Evolutionary conservation across 495 filamentous ascomycete genomes (phyloP).

Genomic region (Penicillium bialowiezense): DNA sequence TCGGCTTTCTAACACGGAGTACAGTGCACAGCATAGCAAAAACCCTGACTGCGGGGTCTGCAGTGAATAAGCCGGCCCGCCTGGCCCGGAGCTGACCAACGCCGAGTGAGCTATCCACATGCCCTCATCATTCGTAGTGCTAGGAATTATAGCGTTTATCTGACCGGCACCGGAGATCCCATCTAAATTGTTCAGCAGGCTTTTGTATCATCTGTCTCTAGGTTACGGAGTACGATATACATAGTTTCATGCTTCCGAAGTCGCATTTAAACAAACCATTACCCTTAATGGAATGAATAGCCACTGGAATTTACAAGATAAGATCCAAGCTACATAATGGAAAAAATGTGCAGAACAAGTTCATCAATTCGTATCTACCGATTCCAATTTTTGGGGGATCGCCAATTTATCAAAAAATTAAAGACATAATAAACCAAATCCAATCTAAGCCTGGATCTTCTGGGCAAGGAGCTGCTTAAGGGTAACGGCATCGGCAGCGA

Average conservation of each 20-base stretch:
- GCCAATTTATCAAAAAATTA: conserved; percentile 29
- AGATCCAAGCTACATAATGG: not conserved
- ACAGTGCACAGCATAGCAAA: not conserved
- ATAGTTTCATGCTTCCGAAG: too few relatives aligned
- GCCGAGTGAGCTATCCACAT: too few relatives aligned
- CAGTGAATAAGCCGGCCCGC: conserved; percentile 26
- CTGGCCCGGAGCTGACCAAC: conserved; percentile 10
- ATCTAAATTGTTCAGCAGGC: too few relatives aligned
- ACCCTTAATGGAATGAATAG: too few relatives aligned
- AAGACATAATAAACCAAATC: conserved; percentile 19
- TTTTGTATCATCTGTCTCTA: too few relatives aligned
- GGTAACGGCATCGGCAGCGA: conserved; percentile 90
- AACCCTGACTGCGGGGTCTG: conserved; percentile 22
- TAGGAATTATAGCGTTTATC: too few relatives aligned
- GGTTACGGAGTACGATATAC: too few relatives aligned
- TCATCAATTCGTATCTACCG: conserved; percentile 44
- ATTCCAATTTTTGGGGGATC: conserved; percentile 29
- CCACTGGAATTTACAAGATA: too few relatives aligned
- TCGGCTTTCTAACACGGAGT: not conserved
- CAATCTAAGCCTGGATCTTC: conserved; percentile 65
- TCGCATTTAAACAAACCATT: too few relatives aligned
- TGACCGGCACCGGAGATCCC: too few relatives aligned
- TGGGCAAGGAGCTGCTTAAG: conserved; percentile 87
- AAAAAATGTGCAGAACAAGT: conserved; percentile 7
- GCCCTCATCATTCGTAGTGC: too few relatives aligned